These are phyloP conservation scores for Phytophthora nicotianae DNA, from an alignment of 352 stramenopile species.

Conservation along the genomic window DNA sequence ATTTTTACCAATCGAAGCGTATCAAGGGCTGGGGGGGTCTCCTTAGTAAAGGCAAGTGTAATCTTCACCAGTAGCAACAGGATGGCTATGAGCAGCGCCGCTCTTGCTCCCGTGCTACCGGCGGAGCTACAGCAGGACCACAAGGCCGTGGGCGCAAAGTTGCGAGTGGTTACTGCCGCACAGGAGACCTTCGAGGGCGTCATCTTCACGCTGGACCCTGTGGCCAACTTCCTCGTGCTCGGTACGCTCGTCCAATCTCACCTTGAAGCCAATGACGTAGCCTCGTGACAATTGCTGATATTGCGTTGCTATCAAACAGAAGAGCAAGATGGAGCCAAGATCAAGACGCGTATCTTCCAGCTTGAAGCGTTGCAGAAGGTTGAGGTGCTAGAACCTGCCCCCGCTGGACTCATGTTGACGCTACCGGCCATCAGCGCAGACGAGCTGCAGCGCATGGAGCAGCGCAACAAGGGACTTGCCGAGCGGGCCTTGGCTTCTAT, in stretches of 20 bases:
- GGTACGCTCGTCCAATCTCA: conserved; percentile 36
- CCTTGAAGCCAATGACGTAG: conserved; percentile 3
- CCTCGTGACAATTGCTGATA: conserved; percentile 6
- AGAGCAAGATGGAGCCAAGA: conserved; percentile 62
- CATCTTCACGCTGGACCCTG: conserved; percentile 81
- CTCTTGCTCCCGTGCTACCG: conserved; percentile 45
- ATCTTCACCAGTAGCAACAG: conserved; percentile 9
- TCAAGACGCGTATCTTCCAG: conserved; percentile 78
- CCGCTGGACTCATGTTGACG: conserved; percentile 47
- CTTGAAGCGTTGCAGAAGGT: conserved; percentile 74
- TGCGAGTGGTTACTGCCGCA: conserved; percentile 60
- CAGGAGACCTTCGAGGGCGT: conserved; percentile 67
- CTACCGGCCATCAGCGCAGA: conserved; percentile 68
- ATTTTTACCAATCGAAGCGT: conserved; percentile 14
- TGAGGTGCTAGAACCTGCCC: conserved; percentile 60
- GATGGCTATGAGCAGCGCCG: conserved; percentile 50
- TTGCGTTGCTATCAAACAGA: conserved; percentile 41
- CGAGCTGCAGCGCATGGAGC: conserved; percentile 74
- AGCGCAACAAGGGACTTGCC: conserved; percentile 72
- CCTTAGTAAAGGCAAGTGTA: conserved; percentile 19
- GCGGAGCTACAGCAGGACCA: conserved; percentile 68
- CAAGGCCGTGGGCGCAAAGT: conserved; percentile 60
- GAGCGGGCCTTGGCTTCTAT: conserved; percentile 82
- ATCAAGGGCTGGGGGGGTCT: neutral
- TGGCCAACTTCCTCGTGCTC: conserved; percentile 83